phyloP scores from a whole-genome alignment of 352 stramenopile species.

The Aphanomyces stellatus region DNA sequence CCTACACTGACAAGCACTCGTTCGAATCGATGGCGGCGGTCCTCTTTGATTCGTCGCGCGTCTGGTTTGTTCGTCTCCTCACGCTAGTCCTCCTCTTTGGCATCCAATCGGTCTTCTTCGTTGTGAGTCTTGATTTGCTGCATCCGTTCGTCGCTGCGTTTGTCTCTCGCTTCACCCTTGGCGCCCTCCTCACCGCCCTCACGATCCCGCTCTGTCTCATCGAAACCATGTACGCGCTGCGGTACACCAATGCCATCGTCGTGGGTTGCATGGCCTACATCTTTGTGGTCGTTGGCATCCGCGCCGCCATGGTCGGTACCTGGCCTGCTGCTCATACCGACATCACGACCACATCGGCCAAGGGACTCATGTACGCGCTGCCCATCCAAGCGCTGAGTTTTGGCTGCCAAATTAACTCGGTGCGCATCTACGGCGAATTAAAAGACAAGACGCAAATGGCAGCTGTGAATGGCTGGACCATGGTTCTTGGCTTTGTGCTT shows the following conservation, averaged over 20 bases:
- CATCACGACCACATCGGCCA: background rate
- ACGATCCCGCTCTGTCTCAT: slow-evolving; percentile 63
- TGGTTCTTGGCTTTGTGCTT: slow-evolving; percentile 40
- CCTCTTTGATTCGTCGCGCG: slow-evolving; percentile 52
- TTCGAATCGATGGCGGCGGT: slow-evolving; percentile 73
- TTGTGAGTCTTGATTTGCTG: slow-evolving; percentile 77
- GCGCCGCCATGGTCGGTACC: slow-evolving; percentile 24
- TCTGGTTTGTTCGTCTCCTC: slow-evolving; percentile 64
- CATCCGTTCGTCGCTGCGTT: slow-evolving; percentile 52
- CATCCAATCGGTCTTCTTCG: slow-evolving; percentile 67
- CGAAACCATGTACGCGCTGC: slow-evolving; percentile 74
- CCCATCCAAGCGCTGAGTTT: slow-evolving; percentile 75
- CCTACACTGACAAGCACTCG: slow-evolving; percentile 55
- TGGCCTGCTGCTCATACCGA: background rate
- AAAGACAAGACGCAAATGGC: slow-evolving; percentile 63
- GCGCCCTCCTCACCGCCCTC: slow-evolving; percentile 51
- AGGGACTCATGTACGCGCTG: slow-evolving; percentile 34
- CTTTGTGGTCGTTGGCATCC: slow-evolving; percentile 46
- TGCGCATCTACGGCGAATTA: slow-evolving; percentile 67
- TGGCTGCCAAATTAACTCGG: slow-evolving; percentile 75
- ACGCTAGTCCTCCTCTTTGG: slow-evolving; percentile 71
- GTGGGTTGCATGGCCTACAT: slow-evolving; percentile 75
- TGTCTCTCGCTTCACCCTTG: slow-evolving; percentile 49
- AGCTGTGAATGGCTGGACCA: slow-evolving; percentile 53
- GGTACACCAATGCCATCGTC: slow-evolving; percentile 69